These are phyloP conservation scores for Stenocarpella maydis DNA, from an alignment of 2,329 filamentous ascomycete genomes.

Conservation along the genomic window DNA sequence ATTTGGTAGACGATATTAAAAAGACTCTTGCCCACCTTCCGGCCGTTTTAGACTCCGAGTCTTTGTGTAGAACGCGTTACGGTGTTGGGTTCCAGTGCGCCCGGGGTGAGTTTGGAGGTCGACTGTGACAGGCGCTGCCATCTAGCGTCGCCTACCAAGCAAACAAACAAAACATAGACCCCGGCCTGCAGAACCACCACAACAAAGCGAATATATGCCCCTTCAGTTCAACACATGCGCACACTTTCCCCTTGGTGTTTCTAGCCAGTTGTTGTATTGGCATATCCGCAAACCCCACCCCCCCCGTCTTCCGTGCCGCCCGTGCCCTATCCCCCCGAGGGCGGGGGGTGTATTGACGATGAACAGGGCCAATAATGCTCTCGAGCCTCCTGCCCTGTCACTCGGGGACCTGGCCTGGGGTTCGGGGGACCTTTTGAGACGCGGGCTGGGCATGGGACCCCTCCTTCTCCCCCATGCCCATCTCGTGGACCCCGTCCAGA, in stretches of 20 bases:
- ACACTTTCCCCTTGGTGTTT: too few species aligned
- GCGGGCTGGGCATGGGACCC: conserved; percentile 2
- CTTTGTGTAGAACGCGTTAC: background rate
- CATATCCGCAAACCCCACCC: too few species aligned
- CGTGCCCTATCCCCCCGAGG: too few species aligned
- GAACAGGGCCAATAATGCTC: conserved; percentile 4
- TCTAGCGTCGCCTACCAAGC: background rate
- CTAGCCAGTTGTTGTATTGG: too few species aligned
- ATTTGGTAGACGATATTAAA: conserved; percentile 24
- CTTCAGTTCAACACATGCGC: background rate
- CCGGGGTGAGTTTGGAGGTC: background rate
- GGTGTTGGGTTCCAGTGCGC: background rate
- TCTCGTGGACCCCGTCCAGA: background rate
- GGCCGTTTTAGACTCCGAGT: background rate
- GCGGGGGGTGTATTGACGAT: background rate
- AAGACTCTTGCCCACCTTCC: background rate
- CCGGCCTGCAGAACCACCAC: background rate
- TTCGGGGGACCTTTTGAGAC: conserved; percentile 24
- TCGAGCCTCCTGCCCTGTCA: conserved; percentile 28
- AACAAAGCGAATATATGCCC: background rate
- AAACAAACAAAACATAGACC: background rate
- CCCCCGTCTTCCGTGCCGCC: too few species aligned
- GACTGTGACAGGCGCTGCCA: background rate
- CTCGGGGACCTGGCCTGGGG: conserved; percentile 24
- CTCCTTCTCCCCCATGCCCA: background rate